Evolutionary conservation across 1,139 yeast species (phyloP).

Genomic region (Hansenula lynferdii): DNA sequence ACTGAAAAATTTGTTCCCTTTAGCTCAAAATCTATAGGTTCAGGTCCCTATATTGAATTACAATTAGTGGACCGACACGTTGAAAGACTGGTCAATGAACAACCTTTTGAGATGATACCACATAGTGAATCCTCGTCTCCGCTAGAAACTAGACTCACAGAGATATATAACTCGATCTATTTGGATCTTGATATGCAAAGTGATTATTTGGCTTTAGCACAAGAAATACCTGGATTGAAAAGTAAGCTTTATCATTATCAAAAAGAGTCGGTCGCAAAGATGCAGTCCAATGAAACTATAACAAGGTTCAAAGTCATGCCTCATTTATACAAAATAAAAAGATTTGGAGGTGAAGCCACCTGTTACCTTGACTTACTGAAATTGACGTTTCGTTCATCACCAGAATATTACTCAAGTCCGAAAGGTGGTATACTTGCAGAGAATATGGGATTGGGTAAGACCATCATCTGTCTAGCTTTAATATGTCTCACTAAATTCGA

Average conservation of each 20-base stretch:
- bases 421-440: slow-evolving; percentile 71
- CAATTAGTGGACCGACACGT: slow-evolving; percentile 9
- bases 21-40: slow-evolving; percentile 12
- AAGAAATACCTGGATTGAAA: slow-evolving; percentile 41
- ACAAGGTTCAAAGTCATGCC: slow-evolving; percentile 38
- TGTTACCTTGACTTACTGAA: slow-evolving; percentile 31
- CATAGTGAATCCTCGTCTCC: background rate
- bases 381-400: slow-evolving; percentile 27
- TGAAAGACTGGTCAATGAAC: slow-evolving; percentile 5
- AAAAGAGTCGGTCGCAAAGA: slow-evolving; percentile 49
- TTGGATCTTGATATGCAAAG: slow-evolving; percentile 15
- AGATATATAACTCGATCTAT: slow-evolving; percentile 16
- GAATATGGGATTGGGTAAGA: slow-evolving; percentile 76
- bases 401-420: slow-evolving; percentile 42
- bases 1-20: slow-evolving; percentile 6
- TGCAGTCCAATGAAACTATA: slow-evolving; percentile 48
- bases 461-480: slow-evolving; percentile 59
- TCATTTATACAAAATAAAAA: slow-evolving; percentile 30
- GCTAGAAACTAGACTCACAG: slow-evolving; percentile 21
- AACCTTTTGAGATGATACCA: background rate
- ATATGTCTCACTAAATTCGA: slow-evolving; percentile 53
- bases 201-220: slow-evolving; percentile 18
- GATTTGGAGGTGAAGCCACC: slow-evolving; percentile 3
- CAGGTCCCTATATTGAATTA: slow-evolving; percentile 2
- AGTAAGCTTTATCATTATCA: slow-evolving; percentile 55